Evolutionary conservation across 139 green algal species (phyloP).

Genomic region (Chlamydomonas asymmetrica): DNA sequence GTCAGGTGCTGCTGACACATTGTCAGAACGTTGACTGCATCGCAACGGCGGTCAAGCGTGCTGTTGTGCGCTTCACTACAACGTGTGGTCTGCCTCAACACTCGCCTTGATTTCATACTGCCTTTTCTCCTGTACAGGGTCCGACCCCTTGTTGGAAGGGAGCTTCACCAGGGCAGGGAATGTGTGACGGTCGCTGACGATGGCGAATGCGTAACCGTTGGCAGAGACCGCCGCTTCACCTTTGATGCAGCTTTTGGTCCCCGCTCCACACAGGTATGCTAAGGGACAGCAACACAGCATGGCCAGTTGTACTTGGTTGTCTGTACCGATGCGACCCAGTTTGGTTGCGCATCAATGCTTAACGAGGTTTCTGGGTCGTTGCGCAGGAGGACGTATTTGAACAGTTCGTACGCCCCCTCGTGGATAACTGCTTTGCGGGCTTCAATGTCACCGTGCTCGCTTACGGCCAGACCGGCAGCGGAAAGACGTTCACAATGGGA

Average conservation of each 20-base stretch:
- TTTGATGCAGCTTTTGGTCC: slow-evolving; percentile 42
- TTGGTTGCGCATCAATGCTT: neutral
- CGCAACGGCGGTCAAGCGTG: neutral
- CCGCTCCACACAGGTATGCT: slow-evolving; percentile 13
- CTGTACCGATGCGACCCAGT: neutral
- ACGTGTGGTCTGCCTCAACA: slow-evolving; percentile 30
- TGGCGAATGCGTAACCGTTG: slow-evolving; percentile 14
- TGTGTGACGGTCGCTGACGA: slow-evolving; percentile 21
- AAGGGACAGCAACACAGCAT: neutral
- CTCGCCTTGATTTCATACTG: slow-evolving; percentile 13
- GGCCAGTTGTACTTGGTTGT: neutral
- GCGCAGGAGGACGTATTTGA: slow-evolving; percentile 38
- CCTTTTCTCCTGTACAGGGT: slow-evolving; percentile 16
- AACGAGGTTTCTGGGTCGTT: neutral
- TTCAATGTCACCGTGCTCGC: slow-evolving; percentile 56
- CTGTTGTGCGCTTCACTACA: neutral
- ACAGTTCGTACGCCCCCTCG: slow-evolving; percentile 27
- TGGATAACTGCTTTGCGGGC: slow-evolving; percentile 40
- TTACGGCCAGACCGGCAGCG: slow-evolving; percentile 58
- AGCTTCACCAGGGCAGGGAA: slow-evolving; percentile 24
- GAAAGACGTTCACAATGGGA: slow-evolving; percentile 58
- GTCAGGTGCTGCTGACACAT: neutral
- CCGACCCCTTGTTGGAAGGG: slow-evolving; percentile 13
- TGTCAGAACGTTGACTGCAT: no score
- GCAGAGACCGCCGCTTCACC: slow-evolving; percentile 33